Base-by-base conservation (phyloP, 1,284 basidiomycete species). In the Grifola frondosa region DNA sequence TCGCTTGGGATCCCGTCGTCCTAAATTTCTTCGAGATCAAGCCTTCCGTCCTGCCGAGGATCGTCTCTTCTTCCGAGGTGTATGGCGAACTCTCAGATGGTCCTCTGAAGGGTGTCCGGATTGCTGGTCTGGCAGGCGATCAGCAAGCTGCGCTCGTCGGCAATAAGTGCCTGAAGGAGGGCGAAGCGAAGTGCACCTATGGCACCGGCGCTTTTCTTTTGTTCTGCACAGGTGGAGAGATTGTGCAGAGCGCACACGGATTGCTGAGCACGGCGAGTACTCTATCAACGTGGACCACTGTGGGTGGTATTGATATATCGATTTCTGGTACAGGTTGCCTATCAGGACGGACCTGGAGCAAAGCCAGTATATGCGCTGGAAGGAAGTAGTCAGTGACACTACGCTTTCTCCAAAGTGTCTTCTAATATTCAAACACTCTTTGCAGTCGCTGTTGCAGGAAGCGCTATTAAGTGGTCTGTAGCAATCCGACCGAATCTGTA, bases 71-170 rank as follows among this genome's bases (percentile, higher is more conserved):
- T 9, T 91, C 93, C 4, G 90, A 98, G 66, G 83, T 94, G 1
- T 97, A 97, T 67, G 96, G 95, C 31, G 70, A 79, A 28, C 75
- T 97, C 38, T 69, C 73, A 9, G 67, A 71, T 23, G 88, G 91
- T 3, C 60, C 85, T 1, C 74, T 98, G 44, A 74, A 79, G 49
- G 91, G 88, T 31, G 75, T 94, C 15, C 84, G 85, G 24, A 91
- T 98, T 42, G 92, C 87, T 19, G 96, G 95, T 24, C 82, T 98
- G 37, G 83, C 96, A 11, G 96, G 96, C 22, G 96, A 99, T 65
- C 96, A 99, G 70, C 96, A 98, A 67, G 95, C 90, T 13, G 96
- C 96, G 9, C 73, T 99, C 17, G 84, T 98, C 37, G 96, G 97
- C 1, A 98, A 99, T 74, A 97, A 97, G 66, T 97, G 94, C 59